phyloP scores from a whole-genome alignment of 2,329 filamentous ascomycete genomes.

The Epichloe festucae region DNA sequence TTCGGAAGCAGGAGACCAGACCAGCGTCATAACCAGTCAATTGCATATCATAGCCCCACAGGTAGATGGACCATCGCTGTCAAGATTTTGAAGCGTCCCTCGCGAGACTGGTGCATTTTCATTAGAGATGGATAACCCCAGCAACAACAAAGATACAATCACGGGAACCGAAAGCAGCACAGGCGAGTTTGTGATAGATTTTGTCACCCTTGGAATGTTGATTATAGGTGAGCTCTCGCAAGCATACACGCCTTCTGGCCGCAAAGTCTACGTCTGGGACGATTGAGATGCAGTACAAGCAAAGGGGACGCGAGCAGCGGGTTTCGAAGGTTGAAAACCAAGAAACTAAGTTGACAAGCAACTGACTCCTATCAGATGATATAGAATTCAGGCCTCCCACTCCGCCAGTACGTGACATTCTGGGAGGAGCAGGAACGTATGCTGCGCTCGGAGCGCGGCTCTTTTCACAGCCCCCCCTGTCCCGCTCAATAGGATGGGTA shows the following conservation, averaged over 20 bases:
- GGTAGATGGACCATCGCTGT: background rate
- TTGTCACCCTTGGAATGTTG: constrained; percentile 61
- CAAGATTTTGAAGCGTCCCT: background rate
- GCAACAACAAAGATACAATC: background rate
- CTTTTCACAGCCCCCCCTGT: constrained; percentile 62
- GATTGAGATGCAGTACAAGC: background rate
- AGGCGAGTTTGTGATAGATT: constrained; percentile 31
- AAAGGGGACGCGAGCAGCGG: background rate
- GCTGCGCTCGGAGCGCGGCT: constrained; percentile 79
- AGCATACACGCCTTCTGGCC: background rate
- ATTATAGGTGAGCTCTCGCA: constrained; percentile 49
- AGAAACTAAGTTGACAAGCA: background rate
- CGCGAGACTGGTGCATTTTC: background rate
- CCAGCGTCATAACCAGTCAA: too few relatives aligned
- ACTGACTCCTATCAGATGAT: constrained; percentile 50
- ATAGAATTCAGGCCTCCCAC: constrained; percentile 70
- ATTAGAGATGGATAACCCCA: background rate
- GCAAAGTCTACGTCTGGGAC: background rate
- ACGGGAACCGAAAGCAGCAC: background rate
- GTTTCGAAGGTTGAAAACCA: background rate
- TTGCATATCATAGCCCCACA: background rate
- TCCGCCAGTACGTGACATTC: constrained; percentile 56
- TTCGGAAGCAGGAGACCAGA: too few relatives aligned
- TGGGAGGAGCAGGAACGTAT: constrained; percentile 84
- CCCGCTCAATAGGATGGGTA: constrained; percentile 71